A percentile compares a stretch with the other conserved stretches of the same genome.
Evolutionary conservation across 345 rosid genomes (phyloP).

Genomic region (Eucalyptus guilfoylei): DNA sequence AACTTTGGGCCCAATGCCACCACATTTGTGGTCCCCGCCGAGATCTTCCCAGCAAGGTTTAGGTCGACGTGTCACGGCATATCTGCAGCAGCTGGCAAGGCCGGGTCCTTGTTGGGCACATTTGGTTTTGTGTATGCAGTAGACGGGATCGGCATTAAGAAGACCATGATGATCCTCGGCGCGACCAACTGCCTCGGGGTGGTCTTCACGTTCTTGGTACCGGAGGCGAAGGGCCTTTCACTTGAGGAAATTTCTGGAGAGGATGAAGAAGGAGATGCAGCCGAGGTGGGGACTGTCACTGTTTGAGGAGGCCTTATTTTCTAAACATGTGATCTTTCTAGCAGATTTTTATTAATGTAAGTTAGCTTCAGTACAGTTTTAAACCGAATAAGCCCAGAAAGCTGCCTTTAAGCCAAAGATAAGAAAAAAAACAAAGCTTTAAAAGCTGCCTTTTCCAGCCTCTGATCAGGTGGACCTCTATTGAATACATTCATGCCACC

Average conservation of each 20-base stretch:
- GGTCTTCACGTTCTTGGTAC: background rate
- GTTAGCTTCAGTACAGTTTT: no score
- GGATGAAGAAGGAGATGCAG: background rate
- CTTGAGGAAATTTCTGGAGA: background rate
- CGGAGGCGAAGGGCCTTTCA: background rate
- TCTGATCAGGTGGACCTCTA: background rate
- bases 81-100: background rate
- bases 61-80: slow-evolving; percentile 2
- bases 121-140: background rate
- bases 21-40: background rate
- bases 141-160: background rate
- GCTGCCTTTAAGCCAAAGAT: no score
- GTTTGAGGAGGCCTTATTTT: background rate
- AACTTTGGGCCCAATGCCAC: slow-evolving; percentile 1
- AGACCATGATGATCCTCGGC: background rate
- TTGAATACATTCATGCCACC: background rate
- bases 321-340: background rate
- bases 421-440: background rate
- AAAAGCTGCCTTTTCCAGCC: background rate
- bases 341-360: background rate
- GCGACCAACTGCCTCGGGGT: background rate
- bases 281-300: background rate
- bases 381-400: no score
- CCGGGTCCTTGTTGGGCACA: background rate
- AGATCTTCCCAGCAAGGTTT: background rate